Evolutionary conservation across 176 grass and related monocot species (phyloP), one percentile per base, ranked within the genome.

Genomic region (Avena insularis): DNA sequence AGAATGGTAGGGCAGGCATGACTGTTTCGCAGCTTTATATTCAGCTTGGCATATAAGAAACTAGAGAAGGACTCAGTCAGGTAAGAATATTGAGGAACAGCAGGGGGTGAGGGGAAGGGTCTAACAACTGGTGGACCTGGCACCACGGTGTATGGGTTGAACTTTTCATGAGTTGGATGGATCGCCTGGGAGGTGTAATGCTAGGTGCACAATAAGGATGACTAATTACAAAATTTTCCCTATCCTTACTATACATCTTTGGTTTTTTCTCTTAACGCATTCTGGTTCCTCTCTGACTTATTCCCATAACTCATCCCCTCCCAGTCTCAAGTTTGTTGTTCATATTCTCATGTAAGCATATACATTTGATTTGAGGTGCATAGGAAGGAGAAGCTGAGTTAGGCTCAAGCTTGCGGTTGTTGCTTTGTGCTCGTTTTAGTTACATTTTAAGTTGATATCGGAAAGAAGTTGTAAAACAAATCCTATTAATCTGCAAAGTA

Each of bases 31-130:
- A 54, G 73, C 3, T 31, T 54, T 19, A 10, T 33, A 16, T 7
- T 76, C 73, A 54, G 23, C 48, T 31, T 76, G 73, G 73, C 48
- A 76, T 17, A 76, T 17, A 76, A 76, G 48, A 31, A 76, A 23
- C 73, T 76, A 76, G 25, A 31, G 73, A 76, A 54, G 12, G 25
- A 33, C 29, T 29, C 48, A 54, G 3, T 51, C 13, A 50, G 71
- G 21, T 75, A 4, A 14, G 49, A 51, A 29, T 51, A n/a, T 9
- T 75, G 71, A 45, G 46, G 21, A 75, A 75, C 71, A 51, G 21
- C 6, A 75, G 71, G 21, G 71, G 72, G 7, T 50, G 7, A 51
- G 46, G 21, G 71, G 25, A 17, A 31, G 23, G 48, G 27, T 51
- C 8, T 47, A 72, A 17, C 25, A 4, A 31, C 73, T 76, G 23